Evolutionary conservation across 177 flowering plant species (phyloP), one percentile per base, ranked within the genome.

Genomic region (Vitis hybrid): DNA sequence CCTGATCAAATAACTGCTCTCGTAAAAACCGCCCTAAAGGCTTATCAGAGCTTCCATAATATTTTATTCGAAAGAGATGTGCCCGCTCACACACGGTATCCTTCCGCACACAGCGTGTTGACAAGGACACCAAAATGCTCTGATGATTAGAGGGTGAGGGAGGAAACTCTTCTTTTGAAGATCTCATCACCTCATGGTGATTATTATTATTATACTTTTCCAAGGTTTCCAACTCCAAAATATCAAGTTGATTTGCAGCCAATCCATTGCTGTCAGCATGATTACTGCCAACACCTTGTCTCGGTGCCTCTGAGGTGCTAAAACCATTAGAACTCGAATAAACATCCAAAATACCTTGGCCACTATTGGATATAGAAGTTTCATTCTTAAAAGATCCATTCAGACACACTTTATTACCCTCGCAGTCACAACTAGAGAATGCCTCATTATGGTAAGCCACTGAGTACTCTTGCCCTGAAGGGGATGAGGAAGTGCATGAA

Each of bases 31-130:
- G 84, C 58, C 98, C 98, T 85, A 94, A 80, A 59, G 98, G 97
- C 75, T 87, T 92, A 75, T 94, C 98, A 80, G 83, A 91, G 75
- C 76, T 89, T 11, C 97, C 97, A 82, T 94, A 94, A 80, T 94
- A 94, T 81, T 94, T 94, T 64, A 94, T 94, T 60, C 98, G 92
- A 58, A 91, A 86, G 12, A 91, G 88, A 82, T 91, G 97, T 11
- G 97, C 78, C 50, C 92, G 79, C 65, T 89, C 93, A 77, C 98
- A 94, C 0, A 92, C 93, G 51, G 95, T 91, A 19, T 94, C 95
- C 71, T 89, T 94, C 97, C 97, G 88, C 62, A 90, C 92, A 73
- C 95, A 89, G 30, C 97, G 84, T 17, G 93, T 81, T 67, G 94
- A 94, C 50, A 91, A 78, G 21, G 93, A 90, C 15, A 94, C 97